Percentiles rank a stretch among this genome's conserved stretches.
Conservation (phyloP, 805 yeast species). For the Vanderwaltozyma polyspora region DNA sequence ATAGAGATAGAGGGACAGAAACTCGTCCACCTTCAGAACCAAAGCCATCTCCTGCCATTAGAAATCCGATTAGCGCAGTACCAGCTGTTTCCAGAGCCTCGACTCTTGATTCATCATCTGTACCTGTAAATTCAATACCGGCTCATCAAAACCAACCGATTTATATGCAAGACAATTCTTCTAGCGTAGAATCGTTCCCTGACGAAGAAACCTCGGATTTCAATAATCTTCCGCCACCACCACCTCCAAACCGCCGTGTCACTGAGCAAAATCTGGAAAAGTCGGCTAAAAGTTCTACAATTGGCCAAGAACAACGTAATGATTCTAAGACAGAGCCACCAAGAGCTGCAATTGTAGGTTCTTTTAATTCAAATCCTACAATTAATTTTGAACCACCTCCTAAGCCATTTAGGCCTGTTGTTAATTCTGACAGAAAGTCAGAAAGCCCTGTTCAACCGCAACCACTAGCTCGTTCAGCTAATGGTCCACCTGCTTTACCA, state of each 20-base stretch:
- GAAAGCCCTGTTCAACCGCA: too few relatives aligned
- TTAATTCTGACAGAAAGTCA: too few relatives aligned
- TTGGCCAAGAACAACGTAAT: background rate
- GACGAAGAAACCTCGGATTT: too few relatives aligned
- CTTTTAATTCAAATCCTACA: background rate
- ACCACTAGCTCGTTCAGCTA: too few relatives aligned
- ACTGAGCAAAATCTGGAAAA: background rate
- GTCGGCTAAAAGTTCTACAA: background rate
- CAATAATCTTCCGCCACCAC: too few relatives aligned
- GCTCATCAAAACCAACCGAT: background rate
- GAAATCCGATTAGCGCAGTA: background rate
- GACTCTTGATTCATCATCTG: background rate
- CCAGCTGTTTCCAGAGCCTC: background rate
- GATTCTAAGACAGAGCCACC: background rate
- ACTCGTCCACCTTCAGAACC: background rate
- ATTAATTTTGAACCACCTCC: constrained; percentile 33
- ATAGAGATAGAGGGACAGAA: constrained; percentile 11
- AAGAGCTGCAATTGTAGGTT: background rate
- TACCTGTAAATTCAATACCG: background rate
- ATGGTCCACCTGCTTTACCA: background rate
- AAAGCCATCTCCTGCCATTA: background rate
- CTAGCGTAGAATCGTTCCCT: background rate
- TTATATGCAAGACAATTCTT: too few relatives aligned
- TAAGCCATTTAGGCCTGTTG: constrained; percentile 13
- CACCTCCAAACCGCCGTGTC: too few relatives aligned